phyloP scores from a whole-genome alignment of 495 filamentous ascomycete species.

The Neurospora sp. region DNA sequence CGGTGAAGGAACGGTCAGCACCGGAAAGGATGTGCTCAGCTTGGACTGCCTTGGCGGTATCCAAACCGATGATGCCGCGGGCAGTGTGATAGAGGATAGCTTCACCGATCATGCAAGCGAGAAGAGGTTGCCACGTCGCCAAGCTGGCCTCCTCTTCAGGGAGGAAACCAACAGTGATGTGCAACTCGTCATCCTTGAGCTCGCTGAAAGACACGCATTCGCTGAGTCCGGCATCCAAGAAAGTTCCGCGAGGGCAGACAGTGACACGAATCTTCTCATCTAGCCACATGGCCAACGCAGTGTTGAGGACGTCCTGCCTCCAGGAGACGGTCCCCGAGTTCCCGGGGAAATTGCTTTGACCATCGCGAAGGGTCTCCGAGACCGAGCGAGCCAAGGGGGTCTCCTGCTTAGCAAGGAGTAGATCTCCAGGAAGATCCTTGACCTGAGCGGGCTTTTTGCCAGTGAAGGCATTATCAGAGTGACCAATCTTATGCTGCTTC shows the following conservation, averaged over 20 bases:
- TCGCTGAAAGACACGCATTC: slow-evolving; percentile 6
- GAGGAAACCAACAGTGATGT: slow-evolving; percentile 4
- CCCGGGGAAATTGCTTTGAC: neutral
- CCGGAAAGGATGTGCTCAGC: slow-evolving; percentile 6
- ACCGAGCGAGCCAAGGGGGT: neutral
- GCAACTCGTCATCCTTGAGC: neutral
- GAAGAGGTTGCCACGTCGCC: slow-evolving; percentile 1
- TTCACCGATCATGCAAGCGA: slow-evolving; percentile 2
- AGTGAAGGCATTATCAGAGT: neutral
- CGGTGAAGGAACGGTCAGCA: neutral
- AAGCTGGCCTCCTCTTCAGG: neutral
- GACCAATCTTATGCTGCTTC: neutral
- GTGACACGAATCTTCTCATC: slow-evolving; percentile 2
- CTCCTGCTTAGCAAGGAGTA: neutral
- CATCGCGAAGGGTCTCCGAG: slow-evolving; percentile 1
- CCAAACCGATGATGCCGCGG: slow-evolving; percentile 2
- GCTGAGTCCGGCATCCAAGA: slow-evolving; percentile 4
- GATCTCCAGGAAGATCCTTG: neutral
- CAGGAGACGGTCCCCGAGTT: neutral
- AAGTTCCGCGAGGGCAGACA: neutral
- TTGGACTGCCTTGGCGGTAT: slow-evolving; percentile 1
- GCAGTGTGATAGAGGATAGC: slow-evolving; percentile 11
- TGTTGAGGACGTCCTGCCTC: slow-evolving; percentile 1
- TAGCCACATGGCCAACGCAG: slow-evolving; percentile 5
- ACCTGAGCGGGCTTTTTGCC: neutral